Evolutionary conservation across 208 protist species (phyloP).

Genomic region (Trypanosoma brucei): DNA sequence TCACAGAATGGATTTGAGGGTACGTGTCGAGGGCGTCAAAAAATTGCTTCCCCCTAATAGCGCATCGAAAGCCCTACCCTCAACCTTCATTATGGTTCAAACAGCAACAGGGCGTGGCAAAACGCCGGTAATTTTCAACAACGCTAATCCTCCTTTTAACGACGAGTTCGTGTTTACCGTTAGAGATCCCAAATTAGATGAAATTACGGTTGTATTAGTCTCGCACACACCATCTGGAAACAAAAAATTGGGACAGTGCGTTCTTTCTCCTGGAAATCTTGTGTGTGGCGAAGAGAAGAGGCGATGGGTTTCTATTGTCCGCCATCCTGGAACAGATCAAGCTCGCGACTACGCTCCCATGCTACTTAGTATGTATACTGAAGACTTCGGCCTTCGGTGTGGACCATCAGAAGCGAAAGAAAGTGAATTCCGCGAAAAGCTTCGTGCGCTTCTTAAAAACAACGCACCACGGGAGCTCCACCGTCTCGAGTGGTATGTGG

Average conservation of each 20-base stretch:
- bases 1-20: constrained; percentile 25
- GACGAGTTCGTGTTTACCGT: constrained; percentile 78
- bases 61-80: constrained; percentile 21
- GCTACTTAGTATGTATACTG: constrained; percentile 66
- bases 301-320: constrained; percentile 69
- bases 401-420: constrained; percentile 47
- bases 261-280: constrained; percentile 60
- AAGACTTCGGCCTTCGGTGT: constrained; percentile 45
- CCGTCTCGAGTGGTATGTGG: constrained; percentile 75
- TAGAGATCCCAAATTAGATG: constrained; percentile 43
- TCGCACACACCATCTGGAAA: constrained; percentile 19
- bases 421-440: constrained; percentile 40
- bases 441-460: constrained; percentile 44
- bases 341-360: constrained; percentile 71
- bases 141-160: constrained; percentile 57
- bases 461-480: constrained; percentile 74
- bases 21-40: constrained; percentile 55
- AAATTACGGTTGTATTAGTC: constrained; percentile 64
- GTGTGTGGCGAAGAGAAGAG: constrained; percentile 43
- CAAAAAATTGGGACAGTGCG: constrained; percentile 65
- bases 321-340: constrained; percentile 49
- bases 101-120: constrained; percentile 52
- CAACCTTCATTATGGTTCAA: constrained; percentile 57
- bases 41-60: constrained; percentile 29
- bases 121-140: constrained; percentile 37